Conservation (phyloP, 345 rosid species). For the Ceriops zippeliana region DNA sequence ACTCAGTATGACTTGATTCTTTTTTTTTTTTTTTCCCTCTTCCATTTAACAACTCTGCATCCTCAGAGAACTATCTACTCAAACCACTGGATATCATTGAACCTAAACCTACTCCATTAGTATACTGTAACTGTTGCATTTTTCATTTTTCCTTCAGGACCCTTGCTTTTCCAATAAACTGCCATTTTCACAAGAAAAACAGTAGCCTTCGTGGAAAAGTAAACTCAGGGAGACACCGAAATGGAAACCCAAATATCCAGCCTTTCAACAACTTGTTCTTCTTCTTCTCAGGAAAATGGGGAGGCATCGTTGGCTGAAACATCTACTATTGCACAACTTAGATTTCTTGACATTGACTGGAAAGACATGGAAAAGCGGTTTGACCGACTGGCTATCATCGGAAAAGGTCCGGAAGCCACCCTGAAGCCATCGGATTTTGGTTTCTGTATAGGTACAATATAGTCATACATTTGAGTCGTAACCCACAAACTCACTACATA, state of each 20-base stretch:
- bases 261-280: slow-evolving; percentile 11
- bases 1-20: not conserved
- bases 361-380: slow-evolving; percentile 36
- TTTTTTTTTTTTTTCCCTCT: not conserved
- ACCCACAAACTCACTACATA: too few species aligned
- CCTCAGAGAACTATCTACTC: not conserved
- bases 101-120: not conserved
- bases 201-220: not conserved
- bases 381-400: slow-evolving; percentile 25
- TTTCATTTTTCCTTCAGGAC: not conserved
- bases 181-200: not conserved
- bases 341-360: slow-evolving; percentile 40
- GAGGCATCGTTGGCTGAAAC: not conserved
- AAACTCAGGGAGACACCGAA: not conserved
- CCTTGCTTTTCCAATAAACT: not conserved
- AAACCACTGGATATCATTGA: not conserved
- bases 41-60: not conserved
- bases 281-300: not conserved
- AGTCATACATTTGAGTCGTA: not conserved
- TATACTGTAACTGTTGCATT: not conserved
- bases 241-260: slow-evolving; percentile 1
- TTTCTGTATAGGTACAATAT: slow-evolving; percentile 37
- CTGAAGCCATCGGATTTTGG: slow-evolving; percentile 46
- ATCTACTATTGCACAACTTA: slow-evolving; percentile 23
- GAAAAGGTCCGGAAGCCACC: slow-evolving; percentile 20